phyloP scores from a whole-genome alignment of 2,329 filamentous ascomycete species.

The Hymenotorrendiella dingleyae region DNA sequence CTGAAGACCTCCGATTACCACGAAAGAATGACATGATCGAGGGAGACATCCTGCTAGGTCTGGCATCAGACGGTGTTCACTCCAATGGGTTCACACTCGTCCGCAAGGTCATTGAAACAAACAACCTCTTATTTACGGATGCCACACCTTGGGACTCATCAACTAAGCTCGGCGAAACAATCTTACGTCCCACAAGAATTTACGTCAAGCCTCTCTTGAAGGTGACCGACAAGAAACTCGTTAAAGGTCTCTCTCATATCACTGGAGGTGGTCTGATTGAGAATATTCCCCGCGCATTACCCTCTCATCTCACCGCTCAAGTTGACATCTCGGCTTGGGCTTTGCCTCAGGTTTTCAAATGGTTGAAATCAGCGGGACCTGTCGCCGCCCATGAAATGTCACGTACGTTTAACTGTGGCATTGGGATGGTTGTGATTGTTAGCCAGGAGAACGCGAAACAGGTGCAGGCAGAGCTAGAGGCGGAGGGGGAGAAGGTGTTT shows the following conservation, averaged over 20 bases:
- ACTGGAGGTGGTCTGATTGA: slow-evolving; percentile 90
- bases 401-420: slow-evolving; percentile 86
- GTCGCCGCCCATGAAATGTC: slow-evolving; percentile 77
- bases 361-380: slow-evolving; percentile 71
- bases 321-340: slow-evolving; percentile 74
- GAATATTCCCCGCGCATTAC: slow-evolving; percentile 93
- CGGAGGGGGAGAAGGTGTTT: slow-evolving; percentile 70
- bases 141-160: slow-evolving; percentile 68
- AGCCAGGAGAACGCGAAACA: slow-evolving; percentile 55
- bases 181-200: slow-evolving; percentile 87
- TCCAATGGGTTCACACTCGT: slow-evolving; percentile 98
- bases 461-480: slow-evolving; percentile 54
- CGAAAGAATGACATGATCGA: slow-evolving; percentile 67
- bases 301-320: slow-evolving; percentile 68
- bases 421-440: slow-evolving; percentile 91
- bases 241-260: slow-evolving; percentile 96
- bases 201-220: slow-evolving; percentile 81
- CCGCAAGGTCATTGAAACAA: slow-evolving; percentile 73
- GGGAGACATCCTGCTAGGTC: slow-evolving; percentile 80
- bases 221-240: slow-evolving; percentile 52
- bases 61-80: slow-evolving; percentile 82
- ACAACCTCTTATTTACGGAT: slow-evolving; percentile 65
- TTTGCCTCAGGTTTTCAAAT: slow-evolving; percentile 74
- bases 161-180: slow-evolving; percentile 62
- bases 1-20: slow-evolving; percentile 64